Evolutionary conservation across 768 basidiomycete genomes (phyloP), one percentile per base, ranked within the genome.

Genomic region (Fibroporia radiculosa): DNA sequence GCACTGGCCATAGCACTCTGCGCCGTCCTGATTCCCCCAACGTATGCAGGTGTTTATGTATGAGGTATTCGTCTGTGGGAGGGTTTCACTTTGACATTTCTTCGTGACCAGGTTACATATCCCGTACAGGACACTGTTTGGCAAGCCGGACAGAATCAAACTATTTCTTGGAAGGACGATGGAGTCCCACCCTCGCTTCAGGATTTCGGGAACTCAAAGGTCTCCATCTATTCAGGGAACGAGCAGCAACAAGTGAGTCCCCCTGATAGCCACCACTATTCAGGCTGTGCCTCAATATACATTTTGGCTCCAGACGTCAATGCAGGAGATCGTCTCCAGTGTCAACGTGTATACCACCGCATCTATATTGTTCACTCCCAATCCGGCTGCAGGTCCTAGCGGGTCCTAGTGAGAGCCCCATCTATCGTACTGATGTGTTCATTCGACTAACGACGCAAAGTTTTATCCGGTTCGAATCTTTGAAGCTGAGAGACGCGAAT

Each of bases 401-500:
- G 62, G 68, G 54, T 32, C 42, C 36, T 56, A 73, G 59, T 87
- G 86, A 81, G 84, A 47, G 29, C 75, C 58, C 12, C 27, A 18
- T n/a, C 12, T 22, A 4, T 2, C 16, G 5, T 13, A 6, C 27
- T 20, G 24, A 19, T 18, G 19, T 0, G 8, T 27, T 5, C 25
- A 24, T 18, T 14, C 23, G 24, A n/a, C 41, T 42, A 20, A 42
- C 18, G 23, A 20, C 16, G 19, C 43, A 2, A 47, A 86, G 84
- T 69, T 93, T 93, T 69, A 74, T 93, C 57, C 85, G 87, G 38
- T 65, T 85, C 56, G 74, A 84, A 47, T 89, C 88, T 0, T 51
- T 71, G 27, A 54, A 28, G 43, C 52, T 75, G 34, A 82, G 71
- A 60, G 77, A 84, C 58, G 37, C 77, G 23, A 56, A 57, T 2